Percentiles rank a stretch among this genome's conserved stretches.
Conservation (phyloP, 805 yeast species). For the Alloascoidea hylecoeti region DNA sequence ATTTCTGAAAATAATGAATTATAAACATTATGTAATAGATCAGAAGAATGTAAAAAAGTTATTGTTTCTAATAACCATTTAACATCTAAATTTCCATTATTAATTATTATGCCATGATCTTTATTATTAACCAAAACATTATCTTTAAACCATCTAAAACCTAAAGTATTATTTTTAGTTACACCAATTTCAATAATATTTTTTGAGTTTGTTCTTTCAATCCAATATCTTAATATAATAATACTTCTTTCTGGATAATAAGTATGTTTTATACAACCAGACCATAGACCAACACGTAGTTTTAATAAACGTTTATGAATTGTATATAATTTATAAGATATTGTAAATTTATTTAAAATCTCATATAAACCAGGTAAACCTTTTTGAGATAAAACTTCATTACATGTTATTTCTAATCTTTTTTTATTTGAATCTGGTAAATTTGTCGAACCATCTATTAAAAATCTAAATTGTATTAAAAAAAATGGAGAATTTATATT, state of each 20-base stretch:
- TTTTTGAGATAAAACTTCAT: conserved; percentile 28
- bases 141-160: conserved; percentile 50
- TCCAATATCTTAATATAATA: conserved; percentile 55
- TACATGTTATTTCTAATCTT: conserved; percentile 40
- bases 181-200: conserved; percentile 51
- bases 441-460: conserved; percentile 23
- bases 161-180: conserved; percentile 27
- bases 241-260: conserved; percentile 39
- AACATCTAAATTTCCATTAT: conserved; percentile 17
- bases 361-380: conserved; percentile 41
- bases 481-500: conserved; percentile 52
- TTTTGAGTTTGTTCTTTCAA: conserved; percentile 27
- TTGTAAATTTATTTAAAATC: conserved; percentile 42
- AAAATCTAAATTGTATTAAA: conserved; percentile 61
- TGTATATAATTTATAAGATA: conserved; percentile 48
- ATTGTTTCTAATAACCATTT: conserved; percentile 23
- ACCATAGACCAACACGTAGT: conserved; percentile 40
- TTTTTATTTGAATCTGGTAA: conserved; percentile 19
- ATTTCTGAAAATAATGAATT: conserved; percentile 14
- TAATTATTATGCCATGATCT: conserved; percentile 16
- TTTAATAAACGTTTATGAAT: conserved; percentile 42
- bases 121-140: conserved; percentile 27
- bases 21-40: conserved; percentile 19
- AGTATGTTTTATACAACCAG: conserved; percentile 41
- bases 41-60: conserved; percentile 24